A percentile compares a stretch with the other conserved stretches of the same genome.
Conservation (phyloP, 1,284 basidiomycete species). For the Microbotryum silenes-acaulis region DNA sequence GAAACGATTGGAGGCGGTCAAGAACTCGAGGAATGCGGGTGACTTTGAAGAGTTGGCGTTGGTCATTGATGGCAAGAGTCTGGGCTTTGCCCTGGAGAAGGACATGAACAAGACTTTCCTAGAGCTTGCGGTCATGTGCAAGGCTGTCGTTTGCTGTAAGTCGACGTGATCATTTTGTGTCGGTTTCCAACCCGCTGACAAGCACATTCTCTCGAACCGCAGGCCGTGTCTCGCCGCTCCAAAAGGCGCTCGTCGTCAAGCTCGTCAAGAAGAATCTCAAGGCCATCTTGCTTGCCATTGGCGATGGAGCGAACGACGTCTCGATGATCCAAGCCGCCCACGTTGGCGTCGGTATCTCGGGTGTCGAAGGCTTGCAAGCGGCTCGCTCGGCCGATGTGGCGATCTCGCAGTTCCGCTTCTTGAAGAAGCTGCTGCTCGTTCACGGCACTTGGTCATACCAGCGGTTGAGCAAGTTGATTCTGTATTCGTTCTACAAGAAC, state of each 20-base stretch:
- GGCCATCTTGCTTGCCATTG: constrained; percentile 83
- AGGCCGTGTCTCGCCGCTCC: constrained; percentile 94
- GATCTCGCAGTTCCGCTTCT: constrained; percentile 94
- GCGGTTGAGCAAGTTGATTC: constrained; percentile 84
- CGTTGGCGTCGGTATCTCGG: constrained; percentile 95
- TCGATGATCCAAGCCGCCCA: constrained; percentile 57
- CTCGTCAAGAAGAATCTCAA: constrained; percentile 95
- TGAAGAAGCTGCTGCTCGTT: constrained; percentile 91
- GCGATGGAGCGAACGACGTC: constrained; percentile 56
- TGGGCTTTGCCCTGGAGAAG: constrained; percentile 88
- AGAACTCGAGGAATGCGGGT: constrained; percentile 79
- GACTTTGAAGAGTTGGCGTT: constrained; percentile 92
- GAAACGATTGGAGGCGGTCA: constrained; percentile 82
- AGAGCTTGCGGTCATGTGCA: constrained; percentile 95
- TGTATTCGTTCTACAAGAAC: constrained; percentile 57
- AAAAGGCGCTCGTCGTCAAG: constrained; percentile 97
- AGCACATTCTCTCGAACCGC: neutral
- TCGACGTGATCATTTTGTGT: constrained; percentile 18
- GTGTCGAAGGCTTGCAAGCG: constrained; percentile 96
- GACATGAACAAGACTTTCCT: constrained; percentile 80
- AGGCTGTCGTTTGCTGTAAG: constrained; percentile 93
- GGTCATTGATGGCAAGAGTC: constrained; percentile 92
- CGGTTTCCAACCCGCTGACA: neutral
- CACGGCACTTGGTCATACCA: constrained; percentile 99
- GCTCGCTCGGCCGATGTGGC: constrained; percentile 93